Conservation (phyloP, 768 basidiomycete species). For the Lentinula boryana region DNA sequence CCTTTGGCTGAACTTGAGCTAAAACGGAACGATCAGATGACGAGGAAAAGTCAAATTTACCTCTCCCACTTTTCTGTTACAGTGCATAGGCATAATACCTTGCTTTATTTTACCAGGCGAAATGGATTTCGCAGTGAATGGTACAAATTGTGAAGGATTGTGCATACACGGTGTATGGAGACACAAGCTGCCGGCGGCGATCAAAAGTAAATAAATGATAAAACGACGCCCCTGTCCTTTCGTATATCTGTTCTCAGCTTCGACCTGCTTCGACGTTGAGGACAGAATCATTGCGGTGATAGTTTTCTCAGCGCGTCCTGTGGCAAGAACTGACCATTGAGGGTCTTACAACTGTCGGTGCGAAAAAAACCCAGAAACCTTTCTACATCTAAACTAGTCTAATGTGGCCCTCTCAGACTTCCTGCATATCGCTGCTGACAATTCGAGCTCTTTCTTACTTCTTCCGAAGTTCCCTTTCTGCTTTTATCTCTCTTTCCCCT, state of each 20-base stretch:
- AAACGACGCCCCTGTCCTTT: background rate
- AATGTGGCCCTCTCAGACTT: background rate
- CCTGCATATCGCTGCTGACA: background rate
- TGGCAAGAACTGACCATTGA: background rate
- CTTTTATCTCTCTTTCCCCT: background rate
- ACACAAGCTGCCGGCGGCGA: background rate
- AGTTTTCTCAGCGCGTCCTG: background rate
- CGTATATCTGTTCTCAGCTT: background rate
- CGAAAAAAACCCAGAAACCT: background rate
- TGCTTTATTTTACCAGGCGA: background rate
- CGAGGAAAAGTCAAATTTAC: background rate
- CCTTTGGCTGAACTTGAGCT: too few species aligned
- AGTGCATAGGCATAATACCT: background rate
- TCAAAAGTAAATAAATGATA: background rate
- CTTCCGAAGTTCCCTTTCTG: background rate
- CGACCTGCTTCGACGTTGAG: constrained; percentile 1
- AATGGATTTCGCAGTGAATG: too few species aligned
- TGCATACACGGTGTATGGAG: background rate
- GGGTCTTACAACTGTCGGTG: background rate
- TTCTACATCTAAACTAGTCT: background rate
- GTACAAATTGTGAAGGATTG: too few species aligned
- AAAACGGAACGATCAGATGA: background rate
- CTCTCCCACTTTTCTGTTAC: background rate
- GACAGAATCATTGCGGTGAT: background rate
- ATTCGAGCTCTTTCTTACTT: background rate